phyloP scores from a whole-genome alignment of 2,329 filamentous ascomycete genomes.

The Emmonsia crescens region DNA sequence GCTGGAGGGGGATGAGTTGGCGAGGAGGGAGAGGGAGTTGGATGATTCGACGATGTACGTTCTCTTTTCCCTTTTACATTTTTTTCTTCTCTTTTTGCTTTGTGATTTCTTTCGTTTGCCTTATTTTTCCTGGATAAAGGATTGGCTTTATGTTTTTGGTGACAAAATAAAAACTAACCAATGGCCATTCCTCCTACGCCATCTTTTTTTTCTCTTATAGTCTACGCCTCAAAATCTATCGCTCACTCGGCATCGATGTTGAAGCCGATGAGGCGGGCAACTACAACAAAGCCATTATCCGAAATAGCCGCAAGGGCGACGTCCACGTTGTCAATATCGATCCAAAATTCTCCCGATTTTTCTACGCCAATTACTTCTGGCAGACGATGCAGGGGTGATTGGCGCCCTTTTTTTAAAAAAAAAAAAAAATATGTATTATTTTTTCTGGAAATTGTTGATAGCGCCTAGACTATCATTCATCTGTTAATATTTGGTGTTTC shows the following conservation, averaged over 20 bases:
- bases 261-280: constrained; percentile 71
- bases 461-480: background rate
- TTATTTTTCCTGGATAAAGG: background rate
- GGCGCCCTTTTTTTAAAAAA: background rate
- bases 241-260: constrained; percentile 80
- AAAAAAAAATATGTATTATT: too few relatives aligned
- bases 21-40: constrained; percentile 41
- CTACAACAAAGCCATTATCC: constrained; percentile 74
- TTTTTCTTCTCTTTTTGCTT: background rate
- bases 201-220: constrained; percentile 25
- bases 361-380: constrained; percentile 97
- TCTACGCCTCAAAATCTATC: constrained; percentile 79
- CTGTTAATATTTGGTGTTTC: background rate
- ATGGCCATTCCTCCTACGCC: too few relatives aligned
- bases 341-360: constrained; percentile 79
- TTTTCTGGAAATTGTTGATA: too few relatives aligned
- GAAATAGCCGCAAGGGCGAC: constrained; percentile 78
- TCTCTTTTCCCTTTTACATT: background rate
- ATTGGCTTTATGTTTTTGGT: background rate
- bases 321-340: constrained; percentile 93
- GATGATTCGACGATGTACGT: constrained; percentile 40
- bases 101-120: background rate
- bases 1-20: constrained; percentile 56
- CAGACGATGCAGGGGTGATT: constrained; percentile 55
- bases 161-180: background rate